A percentile compares a stretch with the other conserved stretches of the same genome.
Evolutionary conservation across 352 stramenopile genomes (phyloP).

Genomic region (Elongisporangium undulatum): DNA sequence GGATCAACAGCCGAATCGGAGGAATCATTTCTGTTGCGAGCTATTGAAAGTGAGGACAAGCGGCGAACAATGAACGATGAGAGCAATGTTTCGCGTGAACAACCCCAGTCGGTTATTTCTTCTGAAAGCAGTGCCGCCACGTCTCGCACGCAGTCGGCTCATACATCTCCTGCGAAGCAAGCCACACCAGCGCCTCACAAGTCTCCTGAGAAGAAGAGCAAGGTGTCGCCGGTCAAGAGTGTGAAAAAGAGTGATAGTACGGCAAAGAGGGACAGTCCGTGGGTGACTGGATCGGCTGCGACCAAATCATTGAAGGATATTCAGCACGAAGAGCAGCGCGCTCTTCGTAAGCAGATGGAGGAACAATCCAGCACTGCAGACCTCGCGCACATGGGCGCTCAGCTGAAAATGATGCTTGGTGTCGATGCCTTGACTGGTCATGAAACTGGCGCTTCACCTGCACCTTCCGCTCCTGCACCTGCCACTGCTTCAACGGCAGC

Average conservation of each 20-base stretch:
- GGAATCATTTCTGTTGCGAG: slow-evolving; percentile 22
- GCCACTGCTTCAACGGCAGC: slow-evolving; percentile 3
- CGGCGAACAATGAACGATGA: slow-evolving; percentile 18
- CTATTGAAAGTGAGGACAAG: slow-evolving; percentile 47
- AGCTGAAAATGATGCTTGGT: slow-evolving; percentile 88
- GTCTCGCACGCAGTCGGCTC: slow-evolving; percentile 3
- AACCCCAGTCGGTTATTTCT: neutral
- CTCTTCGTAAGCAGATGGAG: slow-evolving; percentile 50
- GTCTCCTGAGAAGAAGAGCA: slow-evolving; percentile 23
- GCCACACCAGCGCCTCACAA: slow-evolving; percentile 6
- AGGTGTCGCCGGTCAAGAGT: slow-evolving; percentile 21
- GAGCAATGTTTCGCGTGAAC: slow-evolving; percentile 1
- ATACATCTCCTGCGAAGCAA: neutral
- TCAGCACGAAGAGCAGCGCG: slow-evolving; percentile 73
- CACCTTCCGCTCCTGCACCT: slow-evolving; percentile 4
- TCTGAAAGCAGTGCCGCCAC: neutral
- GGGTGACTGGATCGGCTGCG: slow-evolving; percentile 21
- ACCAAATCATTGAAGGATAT: slow-evolving; percentile 76
- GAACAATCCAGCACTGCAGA: slow-evolving; percentile 29
- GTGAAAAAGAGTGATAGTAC: slow-evolving; percentile 14
- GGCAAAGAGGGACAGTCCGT: slow-evolving; percentile 27
- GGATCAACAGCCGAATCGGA: slow-evolving; percentile 14
- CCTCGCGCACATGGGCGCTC: slow-evolving; percentile 75
- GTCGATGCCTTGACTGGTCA: slow-evolving; percentile 30
- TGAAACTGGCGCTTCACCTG: slow-evolving; percentile 8